These are phyloP conservation scores for Suhomyces anneliseae DNA, from an alignment of 1,139 yeast genomes.

Conservation along the genomic window DNA sequence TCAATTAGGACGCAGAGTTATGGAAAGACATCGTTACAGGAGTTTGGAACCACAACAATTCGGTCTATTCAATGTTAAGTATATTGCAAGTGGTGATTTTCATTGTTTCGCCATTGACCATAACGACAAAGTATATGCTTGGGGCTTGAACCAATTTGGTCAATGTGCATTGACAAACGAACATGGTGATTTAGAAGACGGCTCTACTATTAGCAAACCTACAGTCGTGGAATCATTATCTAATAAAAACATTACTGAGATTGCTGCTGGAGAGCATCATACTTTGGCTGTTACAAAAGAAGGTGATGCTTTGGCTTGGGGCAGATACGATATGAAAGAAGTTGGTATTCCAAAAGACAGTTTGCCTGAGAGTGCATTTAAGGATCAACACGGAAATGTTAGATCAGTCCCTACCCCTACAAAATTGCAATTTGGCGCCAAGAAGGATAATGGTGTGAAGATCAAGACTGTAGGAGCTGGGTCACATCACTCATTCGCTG, in stretches of 20 bases:
- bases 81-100: conserved; percentile 90
- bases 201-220: conserved; percentile 77
- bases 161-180: conserved; percentile 80
- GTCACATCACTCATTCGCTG: conserved; percentile 88
- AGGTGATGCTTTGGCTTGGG: conserved; percentile 82
- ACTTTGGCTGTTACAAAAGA: conserved; percentile 68
- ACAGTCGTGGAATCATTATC: conserved; percentile 63
- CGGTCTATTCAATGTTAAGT: conserved; percentile 73
- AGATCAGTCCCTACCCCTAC: conserved; percentile 91
- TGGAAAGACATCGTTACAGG: conserved; percentile 72
- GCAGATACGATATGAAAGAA: conserved; percentile 91
- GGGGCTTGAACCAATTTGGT: conserved; percentile 97
- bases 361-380: conserved; percentile 65
- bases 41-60: conserved; percentile 76
- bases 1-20: conserved; percentile 82
- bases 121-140: conserved; percentile 68
- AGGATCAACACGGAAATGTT: conserved; percentile 76
- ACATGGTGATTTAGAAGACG: conserved; percentile 65
- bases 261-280: conserved; percentile 96
- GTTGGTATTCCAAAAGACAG: conserved; percentile 72
- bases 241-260: conserved; percentile 55
- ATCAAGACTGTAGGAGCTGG: conserved; percentile 76
- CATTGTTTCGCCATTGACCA: conserved; percentile 90
- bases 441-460: conserved; percentile 30
- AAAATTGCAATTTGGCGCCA: conserved; percentile 41